These are phyloP conservation scores for Plasmodium fragile DNA, from an alignment of 169 alveolate species.

Conservation along the genomic window DNA sequence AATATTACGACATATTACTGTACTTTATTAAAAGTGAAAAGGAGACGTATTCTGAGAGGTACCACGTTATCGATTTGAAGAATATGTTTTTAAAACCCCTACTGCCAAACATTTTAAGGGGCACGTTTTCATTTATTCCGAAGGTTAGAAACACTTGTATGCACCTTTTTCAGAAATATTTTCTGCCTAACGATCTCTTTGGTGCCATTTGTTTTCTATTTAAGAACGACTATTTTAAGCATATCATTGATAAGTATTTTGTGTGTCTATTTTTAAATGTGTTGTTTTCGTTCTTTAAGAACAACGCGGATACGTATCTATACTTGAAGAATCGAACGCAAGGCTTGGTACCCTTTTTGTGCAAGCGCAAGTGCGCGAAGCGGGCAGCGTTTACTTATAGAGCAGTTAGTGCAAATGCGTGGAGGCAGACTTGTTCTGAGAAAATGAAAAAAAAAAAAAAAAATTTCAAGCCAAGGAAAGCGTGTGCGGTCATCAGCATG, in stretches of 20 bases:
- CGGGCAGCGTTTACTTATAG: neutral
- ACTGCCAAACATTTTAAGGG: slow-evolving; percentile 73
- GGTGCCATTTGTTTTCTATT: slow-evolving; percentile 43
- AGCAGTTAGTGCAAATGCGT: neutral
- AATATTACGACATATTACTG: slow-evolving; percentile 68
- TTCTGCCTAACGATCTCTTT: slow-evolving; percentile 30
- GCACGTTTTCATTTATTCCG: slow-evolving; percentile 68
- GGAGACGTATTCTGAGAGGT: neutral
- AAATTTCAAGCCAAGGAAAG: neutral
- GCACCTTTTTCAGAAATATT: slow-evolving; percentile 54
- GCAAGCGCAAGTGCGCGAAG: neutral
- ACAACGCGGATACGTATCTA: slow-evolving; percentile 36
- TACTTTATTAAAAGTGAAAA: slow-evolving; percentile 43
- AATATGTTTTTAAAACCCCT: neutral
- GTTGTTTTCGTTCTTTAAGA: slow-evolving; percentile 65
- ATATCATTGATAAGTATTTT: slow-evolving; percentile 66
- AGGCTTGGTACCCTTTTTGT: slow-evolving; percentile 21
- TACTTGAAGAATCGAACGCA: slow-evolving; percentile 21
- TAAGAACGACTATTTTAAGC: slow-evolving; percentile 42
- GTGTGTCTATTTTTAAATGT: slow-evolving; percentile 24
- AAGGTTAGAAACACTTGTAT: slow-evolving; percentile 22
- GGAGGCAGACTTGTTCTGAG: neutral
- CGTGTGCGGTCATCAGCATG: neutral
- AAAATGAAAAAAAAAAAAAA: neutral
- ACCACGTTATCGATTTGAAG: slow-evolving; percentile 14